These are phyloP conservation scores for Monosporozyma siamensis DNA, from an alignment of 805 yeast species.

Conservation along the genomic window DNA sequence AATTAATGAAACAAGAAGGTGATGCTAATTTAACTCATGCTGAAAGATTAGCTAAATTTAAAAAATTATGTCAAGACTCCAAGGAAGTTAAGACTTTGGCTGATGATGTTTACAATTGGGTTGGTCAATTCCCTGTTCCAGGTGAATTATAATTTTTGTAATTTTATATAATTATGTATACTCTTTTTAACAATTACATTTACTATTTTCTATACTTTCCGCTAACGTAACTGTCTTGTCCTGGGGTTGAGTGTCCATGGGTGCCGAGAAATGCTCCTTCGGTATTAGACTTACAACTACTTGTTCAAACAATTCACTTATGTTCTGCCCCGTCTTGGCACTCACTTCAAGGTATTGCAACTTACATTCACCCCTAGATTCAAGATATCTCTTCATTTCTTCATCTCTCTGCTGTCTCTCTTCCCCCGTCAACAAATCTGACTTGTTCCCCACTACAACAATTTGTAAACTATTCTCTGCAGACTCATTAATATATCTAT, in stretches of 20 bases:
- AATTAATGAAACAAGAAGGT: slow-evolving; percentile 46
- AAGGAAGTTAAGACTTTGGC: slow-evolving; percentile 52
- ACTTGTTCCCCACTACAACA: slow-evolving; percentile 69
- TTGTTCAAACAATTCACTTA: slow-evolving; percentile 36
- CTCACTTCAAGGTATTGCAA: slow-evolving; percentile 33
- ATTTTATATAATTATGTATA: slow-evolving; percentile 3
- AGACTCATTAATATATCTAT: slow-evolving; percentile 24
- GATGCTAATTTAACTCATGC: slow-evolving; percentile 56
- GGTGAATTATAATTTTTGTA: slow-evolving; percentile 43
- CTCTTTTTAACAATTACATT: slow-evolving; percentile 10
- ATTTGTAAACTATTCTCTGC: slow-evolving; percentile 52
- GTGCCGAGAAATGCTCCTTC: no score
- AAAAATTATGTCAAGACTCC: slow-evolving; percentile 55
- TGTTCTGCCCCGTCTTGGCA: slow-evolving; percentile 46
- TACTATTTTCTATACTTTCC: background rate
- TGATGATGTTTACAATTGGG: slow-evolving; percentile 65
- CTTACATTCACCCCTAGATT: background rate
- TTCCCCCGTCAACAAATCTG: slow-evolving; percentile 48
- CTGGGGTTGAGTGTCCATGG: no score
- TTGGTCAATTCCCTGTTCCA: slow-evolving; percentile 73
- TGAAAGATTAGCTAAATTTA: slow-evolving; percentile 58
- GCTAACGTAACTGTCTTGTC: slow-evolving; percentile 8
- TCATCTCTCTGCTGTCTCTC: slow-evolving; percentile 32
- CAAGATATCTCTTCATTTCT: background rate
- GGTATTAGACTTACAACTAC: slow-evolving; percentile 36